Percentiles rank a stretch among this genome's conserved stretches.
These are phyloP conservation scores for Naganishia liquefaciens DNA, from an alignment of 1,284 basidiomycete genomes.

Conservation along the genomic window DNA sequence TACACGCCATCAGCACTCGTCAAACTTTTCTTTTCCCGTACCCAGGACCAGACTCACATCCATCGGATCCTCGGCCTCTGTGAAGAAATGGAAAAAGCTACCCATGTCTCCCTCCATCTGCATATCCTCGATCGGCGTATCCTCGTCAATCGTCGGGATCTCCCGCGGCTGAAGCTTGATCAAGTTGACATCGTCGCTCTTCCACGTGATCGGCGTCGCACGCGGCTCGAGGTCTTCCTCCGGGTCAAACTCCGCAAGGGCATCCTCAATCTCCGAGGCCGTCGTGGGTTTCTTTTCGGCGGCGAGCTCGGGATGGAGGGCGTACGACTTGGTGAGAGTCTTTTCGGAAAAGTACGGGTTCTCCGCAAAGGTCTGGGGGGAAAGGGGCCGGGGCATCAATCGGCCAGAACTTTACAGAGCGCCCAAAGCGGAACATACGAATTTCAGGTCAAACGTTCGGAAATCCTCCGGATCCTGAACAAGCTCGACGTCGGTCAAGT, in stretches of 20 bases:
- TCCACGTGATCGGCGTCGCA: conserved; percentile 55
- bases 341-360: conserved; percentile 54
- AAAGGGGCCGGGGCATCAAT: too few species aligned
- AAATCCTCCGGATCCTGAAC: conserved; percentile 49
- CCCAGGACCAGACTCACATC: too few species aligned
- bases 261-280: background rate
- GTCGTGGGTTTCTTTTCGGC: background rate
- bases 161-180: conserved; percentile 50
- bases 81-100: conserved; percentile 57
- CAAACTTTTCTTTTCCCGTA: too few species aligned
- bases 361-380: conserved; percentile 45
- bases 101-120: conserved; percentile 51
- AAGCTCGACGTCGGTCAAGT: conserved; percentile 49
- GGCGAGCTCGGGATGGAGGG: conserved; percentile 31
- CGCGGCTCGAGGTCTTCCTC: conserved; percentile 32
- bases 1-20: background rate
- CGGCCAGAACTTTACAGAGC: background rate
- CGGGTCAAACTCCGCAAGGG: conserved; percentile 22
- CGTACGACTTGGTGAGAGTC: conserved; percentile 48
- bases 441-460: conserved; percentile 49
- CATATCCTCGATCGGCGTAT: background rate
- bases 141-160: conserved; percentile 38
- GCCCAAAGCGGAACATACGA: conserved; percentile 41
- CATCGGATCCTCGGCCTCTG: conserved; percentile 46
- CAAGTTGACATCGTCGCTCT: conserved; percentile 56